These are phyloP conservation scores for Aspergillus glaucus DNA, from an alignment of 2,329 filamentous ascomycete species.

Conservation along the genomic window DNA sequence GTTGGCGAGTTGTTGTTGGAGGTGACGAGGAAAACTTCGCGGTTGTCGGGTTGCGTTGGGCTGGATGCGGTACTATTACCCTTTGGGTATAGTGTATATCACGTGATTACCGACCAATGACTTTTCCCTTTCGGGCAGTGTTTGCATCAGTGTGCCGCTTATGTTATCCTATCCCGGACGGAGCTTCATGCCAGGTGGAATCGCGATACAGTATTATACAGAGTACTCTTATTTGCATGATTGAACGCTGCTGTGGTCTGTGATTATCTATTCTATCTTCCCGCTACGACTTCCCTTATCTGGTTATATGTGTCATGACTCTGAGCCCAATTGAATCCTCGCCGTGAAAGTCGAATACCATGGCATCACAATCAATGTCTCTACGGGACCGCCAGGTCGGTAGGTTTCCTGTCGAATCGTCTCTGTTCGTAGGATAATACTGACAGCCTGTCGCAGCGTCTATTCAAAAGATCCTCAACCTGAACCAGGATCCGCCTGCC, in stretches of 20 bases:
- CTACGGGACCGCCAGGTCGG: conserved; percentile 68
- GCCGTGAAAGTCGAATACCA: conserved; percentile 29
- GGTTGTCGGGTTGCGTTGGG: background rate
- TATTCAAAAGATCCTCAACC: conserved; percentile 90
- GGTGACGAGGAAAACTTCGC: background rate
- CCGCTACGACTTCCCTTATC: background rate
- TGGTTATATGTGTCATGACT: conserved; percentile 16
- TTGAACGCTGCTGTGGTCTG: background rate
- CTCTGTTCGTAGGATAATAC: background rate
- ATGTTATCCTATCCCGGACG: conserved; percentile 19
- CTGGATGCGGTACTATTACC: conserved; percentile 5
- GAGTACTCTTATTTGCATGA: background rate
- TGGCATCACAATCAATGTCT: conserved; percentile 52
- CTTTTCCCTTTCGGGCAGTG: conserved; percentile 5
- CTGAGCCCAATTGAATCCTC: conserved; percentile 6
- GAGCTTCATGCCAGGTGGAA: conserved; percentile 27
- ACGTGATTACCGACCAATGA: conserved; percentile 10
- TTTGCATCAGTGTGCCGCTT: conserved; percentile 21
- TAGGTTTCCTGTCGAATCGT: conserved; percentile 35
- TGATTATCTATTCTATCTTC: background rate
- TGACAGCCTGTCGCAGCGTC: conserved; percentile 56
- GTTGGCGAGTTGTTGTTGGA: conserved; percentile 4
- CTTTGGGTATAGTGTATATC: conserved; percentile 7
- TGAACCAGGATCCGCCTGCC: conserved; percentile 66
- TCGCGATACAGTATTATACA: background rate